phyloP scores from a whole-genome alignment of 306 rosid genomes.

The Leucaena leucocephala region DNA sequence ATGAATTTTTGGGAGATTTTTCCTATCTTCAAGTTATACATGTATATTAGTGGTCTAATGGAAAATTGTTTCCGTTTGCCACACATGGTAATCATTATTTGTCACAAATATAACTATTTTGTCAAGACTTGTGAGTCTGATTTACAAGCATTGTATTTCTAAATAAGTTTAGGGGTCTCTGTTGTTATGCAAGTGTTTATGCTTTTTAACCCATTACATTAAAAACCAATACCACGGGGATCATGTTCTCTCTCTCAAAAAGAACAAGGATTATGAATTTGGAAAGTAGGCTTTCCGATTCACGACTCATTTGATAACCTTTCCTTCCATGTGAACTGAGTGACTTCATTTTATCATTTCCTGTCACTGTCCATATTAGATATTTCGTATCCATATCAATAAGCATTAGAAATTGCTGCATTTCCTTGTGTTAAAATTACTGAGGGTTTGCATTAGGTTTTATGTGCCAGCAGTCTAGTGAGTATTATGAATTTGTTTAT shows the following conservation, averaged over 20 bases:
- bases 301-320: too few species aligned
- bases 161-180: background rate
- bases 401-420: background rate
- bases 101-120: background rate
- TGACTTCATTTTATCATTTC: background rate
- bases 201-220: background rate
- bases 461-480: background rate
- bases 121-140: background rate
- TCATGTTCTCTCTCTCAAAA: background rate
- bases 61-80: background rate
- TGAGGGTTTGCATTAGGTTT: background rate
- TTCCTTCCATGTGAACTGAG: background rate
- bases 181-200: background rate
- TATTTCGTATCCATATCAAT: background rate
- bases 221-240: background rate
- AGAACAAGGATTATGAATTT: background rate
- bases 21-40: background rate
- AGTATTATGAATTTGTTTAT: background rate
- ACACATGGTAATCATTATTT: background rate
- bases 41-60: background rate
- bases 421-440: background rate
- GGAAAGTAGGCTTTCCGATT: too few species aligned
- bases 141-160: background rate
- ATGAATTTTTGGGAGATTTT: too few species aligned
- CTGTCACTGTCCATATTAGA: background rate